Evolutionary conservation across 148 eudicot species (phyloP), one percentile per base, ranked within the genome.

Genomic region (Rhododendron griersonianum): DNA sequence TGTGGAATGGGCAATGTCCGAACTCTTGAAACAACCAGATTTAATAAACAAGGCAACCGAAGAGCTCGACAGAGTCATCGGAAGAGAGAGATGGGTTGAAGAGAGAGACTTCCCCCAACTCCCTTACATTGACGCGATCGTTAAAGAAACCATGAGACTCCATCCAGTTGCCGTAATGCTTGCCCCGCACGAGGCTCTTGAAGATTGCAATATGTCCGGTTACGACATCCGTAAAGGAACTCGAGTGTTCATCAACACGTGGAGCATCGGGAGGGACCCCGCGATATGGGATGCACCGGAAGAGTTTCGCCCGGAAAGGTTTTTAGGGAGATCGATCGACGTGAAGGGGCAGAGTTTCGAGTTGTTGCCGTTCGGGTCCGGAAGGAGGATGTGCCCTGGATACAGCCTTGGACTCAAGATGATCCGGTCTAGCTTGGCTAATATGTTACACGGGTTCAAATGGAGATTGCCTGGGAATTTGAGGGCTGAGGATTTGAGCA

Each of bases 371-470:
- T 90, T 90, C 77, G 92, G 90, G 14, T 90, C 92, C 2, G 90
- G 92, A 0, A 25, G 92, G 77, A 87, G 92, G 86, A 88, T 82
- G 86, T 90, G 92, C 84, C 90, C 92, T 0, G 90, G 92, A 2
- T 87, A 87, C 41, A 85, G 45, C 39, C 87, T 88, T 33, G 90
- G 89, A 37, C 84, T 90, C 4, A 90, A 87, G 86, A 45, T 87
- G 73, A 78, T 90, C 2, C n/a, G 61, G 13, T 47, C 88, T 3
- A 85, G 51, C 14, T 83, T 89, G 83, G 89, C 89, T 2, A 90
- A 90, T 59, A 11, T 90, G 76, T 41, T 88, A 33, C 90, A 88
- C 51, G 90, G 90, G 15, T 90, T 90, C 67, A 76, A 88, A 1
- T 80, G 88, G 88, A 87, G 77, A 11, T 84, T 90, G 30, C 67